Evolutionary conservation across 805 yeast species (phyloP), one percentile per base, ranked within the genome.

Genomic region (Priceomyces fermenticarens): DNA sequence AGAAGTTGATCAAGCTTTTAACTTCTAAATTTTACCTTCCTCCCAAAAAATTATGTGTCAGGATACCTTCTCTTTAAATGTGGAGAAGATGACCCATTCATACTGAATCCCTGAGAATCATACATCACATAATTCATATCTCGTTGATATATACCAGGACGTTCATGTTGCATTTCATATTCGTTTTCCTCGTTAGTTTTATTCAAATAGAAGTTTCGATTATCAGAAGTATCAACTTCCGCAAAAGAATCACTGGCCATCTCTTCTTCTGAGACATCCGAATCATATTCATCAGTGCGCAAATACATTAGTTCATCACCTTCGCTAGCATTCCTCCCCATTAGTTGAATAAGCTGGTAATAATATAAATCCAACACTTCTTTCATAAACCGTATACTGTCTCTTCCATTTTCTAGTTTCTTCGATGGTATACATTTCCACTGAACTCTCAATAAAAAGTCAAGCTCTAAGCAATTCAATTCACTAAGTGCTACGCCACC

Each of bases 401-500:
- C 42, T 32, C 43, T 45, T 23, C 52, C 53, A 17, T 46, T 46
- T 42, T 45, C 54, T 4, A 55, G 35, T 25, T 56, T 65, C 42
- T 62, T 65, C 3, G 66, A 65, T 1, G 75, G 75, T n/a, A 70
- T 56, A 32, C 71, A 62, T 37, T 60, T 71, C 78, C 93, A 91
- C 44, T 81, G 79, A 8, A 91, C 91, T 46, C 89, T 72, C 36
- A 77, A 76, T 34, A 91, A 72, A 54, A 93, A 89, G 61, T 93
- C 98, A 39, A 85, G 81, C 58, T 91, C 99, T 35, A 91, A 70
- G 41, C 91, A 73, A 60, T 93, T 93, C 49, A 90, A 69, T 57
- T 89, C 97, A 44, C 81, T 75, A 36, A 84, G 67, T 32, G 88
- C 88, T 3, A 89, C 85, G 45, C 99, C 98, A 3, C 99, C 99